Conservation (phyloP, 2,329 filamentous ascomycete species). For the Arthrobotrys musiformis region DNA sequence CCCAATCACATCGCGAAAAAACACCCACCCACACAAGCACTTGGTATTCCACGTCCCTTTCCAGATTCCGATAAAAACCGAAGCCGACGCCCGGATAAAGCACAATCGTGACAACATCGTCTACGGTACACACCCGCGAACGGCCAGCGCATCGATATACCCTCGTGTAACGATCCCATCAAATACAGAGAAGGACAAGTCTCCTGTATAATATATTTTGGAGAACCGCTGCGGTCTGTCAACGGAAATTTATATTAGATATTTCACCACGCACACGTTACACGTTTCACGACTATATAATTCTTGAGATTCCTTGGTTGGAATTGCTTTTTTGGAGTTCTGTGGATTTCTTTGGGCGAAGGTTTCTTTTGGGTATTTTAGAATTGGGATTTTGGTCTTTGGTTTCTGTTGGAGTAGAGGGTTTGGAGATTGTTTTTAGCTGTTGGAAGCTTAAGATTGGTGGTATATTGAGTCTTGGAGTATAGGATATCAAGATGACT, state of each 20-base stretch:
- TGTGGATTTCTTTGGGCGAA: neutral
- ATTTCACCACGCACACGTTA: neutral
- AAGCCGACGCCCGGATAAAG: neutral
- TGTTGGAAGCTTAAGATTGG: constrained; percentile 10
- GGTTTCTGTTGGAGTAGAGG: neutral
- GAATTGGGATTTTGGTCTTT: neutral
- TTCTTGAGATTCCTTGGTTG: neutral
- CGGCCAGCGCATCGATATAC: neutral
- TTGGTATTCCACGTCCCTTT: neutral
- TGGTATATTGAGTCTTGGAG: neutral
- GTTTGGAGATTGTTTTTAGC: neutral
- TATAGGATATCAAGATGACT: constrained; percentile 15
- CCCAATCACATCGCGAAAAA: neutral
- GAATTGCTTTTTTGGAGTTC: constrained; percentile 7
- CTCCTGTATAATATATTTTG: too few species aligned
- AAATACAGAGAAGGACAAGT: neutral
- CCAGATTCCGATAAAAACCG: neutral
- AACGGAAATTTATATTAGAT: neutral
- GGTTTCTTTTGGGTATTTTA: neutral
- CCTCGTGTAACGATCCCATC: neutral
- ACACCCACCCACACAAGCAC: too few species aligned
- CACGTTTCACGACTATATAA: neutral
- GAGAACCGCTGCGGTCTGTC: neutral
- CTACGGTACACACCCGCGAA: neutral
- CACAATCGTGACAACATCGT: neutral